phyloP scores from a whole-genome alignment of 202 grass and related monocot species.

The Setaria italica region DNA sequence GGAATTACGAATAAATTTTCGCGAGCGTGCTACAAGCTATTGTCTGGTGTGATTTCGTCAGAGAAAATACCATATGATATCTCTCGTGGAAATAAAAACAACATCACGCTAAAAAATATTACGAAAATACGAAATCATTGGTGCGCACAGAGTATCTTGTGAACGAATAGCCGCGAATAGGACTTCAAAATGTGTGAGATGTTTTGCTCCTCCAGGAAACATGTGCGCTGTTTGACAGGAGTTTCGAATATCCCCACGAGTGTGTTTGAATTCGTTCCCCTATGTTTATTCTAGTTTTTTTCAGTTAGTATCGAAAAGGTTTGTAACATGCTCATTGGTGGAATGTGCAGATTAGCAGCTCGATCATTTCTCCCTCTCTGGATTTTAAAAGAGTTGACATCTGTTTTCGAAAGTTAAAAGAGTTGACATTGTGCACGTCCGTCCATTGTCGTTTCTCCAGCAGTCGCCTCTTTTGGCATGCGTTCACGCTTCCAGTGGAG shows the following conservation, averaged over 20 bases:
- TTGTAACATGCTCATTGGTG: background rate
- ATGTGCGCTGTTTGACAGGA: background rate
- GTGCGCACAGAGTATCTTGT: no score
- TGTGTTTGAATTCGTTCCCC: background rate
- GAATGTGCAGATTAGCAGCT: background rate
- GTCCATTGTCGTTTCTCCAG: background rate
- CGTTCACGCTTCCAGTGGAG: background rate
- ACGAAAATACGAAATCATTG: no score
- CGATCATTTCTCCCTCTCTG: background rate
- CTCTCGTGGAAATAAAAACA: no score
- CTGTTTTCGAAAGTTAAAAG: background rate
- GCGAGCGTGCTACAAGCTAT: background rate
- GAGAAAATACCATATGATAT: background rate
- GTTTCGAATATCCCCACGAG: background rate
- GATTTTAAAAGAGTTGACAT: background rate
- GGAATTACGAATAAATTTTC: background rate
- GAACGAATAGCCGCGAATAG: no score
- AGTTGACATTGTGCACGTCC: slow-evolving; percentile 32
- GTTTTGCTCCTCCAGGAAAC: no score
- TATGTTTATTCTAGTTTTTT: background rate
- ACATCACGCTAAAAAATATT: no score
- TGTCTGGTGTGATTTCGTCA: background rate
- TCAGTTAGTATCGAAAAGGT: background rate
- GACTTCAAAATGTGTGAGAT: no score
- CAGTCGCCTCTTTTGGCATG: background rate